These are phyloP conservation scores for Pleurotus tuoliensis DNA, from an alignment of 768 basidiomycete genomes.

Conservation along the genomic window DNA sequence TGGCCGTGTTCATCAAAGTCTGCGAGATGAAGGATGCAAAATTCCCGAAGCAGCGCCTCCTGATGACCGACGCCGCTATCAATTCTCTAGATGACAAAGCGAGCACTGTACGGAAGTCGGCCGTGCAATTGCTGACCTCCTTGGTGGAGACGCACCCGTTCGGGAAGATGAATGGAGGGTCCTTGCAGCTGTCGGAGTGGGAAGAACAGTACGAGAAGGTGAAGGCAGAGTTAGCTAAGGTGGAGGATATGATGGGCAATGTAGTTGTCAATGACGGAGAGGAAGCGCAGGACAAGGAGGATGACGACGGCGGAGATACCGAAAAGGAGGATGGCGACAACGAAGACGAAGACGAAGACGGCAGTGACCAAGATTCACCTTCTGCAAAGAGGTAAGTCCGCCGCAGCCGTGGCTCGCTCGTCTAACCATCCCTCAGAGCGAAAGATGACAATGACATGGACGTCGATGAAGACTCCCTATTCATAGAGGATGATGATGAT, in stretches of 20 bases:
- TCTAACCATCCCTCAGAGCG: slow-evolving; percentile 15
- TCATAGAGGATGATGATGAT: slow-evolving; percentile 36
- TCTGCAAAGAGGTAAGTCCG: slow-evolving; percentile 28
- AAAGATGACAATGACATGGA: slow-evolving; percentile 37
- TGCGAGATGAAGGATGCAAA: slow-evolving; percentile 69
- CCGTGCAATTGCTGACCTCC: slow-evolving; percentile 70
- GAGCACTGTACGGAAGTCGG: slow-evolving; percentile 80
- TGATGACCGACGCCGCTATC: slow-evolving; percentile 73
- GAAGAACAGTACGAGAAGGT: slow-evolving; percentile 65
- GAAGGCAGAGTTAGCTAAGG: slow-evolving; percentile 57
- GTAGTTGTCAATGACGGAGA: slow-evolving; percentile 45
- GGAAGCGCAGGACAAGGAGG: slow-evolving; percentile 29
- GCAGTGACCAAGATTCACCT: slow-evolving; percentile 21
- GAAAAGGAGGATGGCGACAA: slow-evolving; percentile 26
- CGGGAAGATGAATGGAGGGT: slow-evolving; percentile 78
- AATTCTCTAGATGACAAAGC: slow-evolving; percentile 87
- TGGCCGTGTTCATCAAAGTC: slow-evolving; percentile 70
- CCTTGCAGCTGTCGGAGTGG: slow-evolving; percentile 69
- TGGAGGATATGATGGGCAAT: slow-evolving; percentile 68
- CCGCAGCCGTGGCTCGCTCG: background rate
- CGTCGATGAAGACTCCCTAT: slow-evolving; percentile 31
- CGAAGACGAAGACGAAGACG: slow-evolving; percentile 23
- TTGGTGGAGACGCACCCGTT: slow-evolving; percentile 88
- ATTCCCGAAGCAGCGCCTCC: slow-evolving; percentile 82
- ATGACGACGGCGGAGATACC: slow-evolving; percentile 18